Evolutionary conservation across 2,329 filamentous ascomycete genomes (phyloP).

Genomic region (Cryphonectria carpinicola): DNA sequence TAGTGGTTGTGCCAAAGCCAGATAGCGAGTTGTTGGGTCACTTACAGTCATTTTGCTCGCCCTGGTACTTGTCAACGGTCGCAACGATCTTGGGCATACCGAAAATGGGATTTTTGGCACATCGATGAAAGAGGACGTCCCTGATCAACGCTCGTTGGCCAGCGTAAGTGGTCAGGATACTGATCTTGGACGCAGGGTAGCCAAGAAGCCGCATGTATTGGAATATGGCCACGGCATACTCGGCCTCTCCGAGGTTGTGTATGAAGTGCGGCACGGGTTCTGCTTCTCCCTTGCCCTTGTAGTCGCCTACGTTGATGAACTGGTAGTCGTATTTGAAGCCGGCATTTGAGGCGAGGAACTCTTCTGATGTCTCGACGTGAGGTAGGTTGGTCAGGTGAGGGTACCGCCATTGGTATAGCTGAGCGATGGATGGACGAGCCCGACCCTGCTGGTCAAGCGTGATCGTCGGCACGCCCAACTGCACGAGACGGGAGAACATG

Average conservation of each 20-base stretch:
- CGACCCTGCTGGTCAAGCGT: slow-evolving; percentile 93
- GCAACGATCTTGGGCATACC: slow-evolving; percentile 87
- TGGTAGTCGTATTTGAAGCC: slow-evolving; percentile 95
- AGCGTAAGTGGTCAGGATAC: slow-evolving; percentile 90
- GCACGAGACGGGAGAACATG: slow-evolving; percentile 86
- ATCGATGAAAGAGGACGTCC: slow-evolving; percentile 84
- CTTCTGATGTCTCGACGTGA: slow-evolving; percentile 66
- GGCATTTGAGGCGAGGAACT: slow-evolving; percentile 83
- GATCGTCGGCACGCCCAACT: slow-evolving; percentile 89
- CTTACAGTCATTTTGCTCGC: slow-evolving; percentile 98
- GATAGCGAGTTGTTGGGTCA: slow-evolving; percentile 35
- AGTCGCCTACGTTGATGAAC: slow-evolving; percentile 93
- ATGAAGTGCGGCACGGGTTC: slow-evolving; percentile 94
- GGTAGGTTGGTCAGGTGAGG: slow-evolving; percentile 78
- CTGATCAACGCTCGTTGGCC: slow-evolving; percentile 87
- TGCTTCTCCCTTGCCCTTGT: slow-evolving; percentile 85
- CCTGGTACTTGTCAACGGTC: slow-evolving; percentile 98
- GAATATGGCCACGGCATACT: slow-evolving; percentile 93
- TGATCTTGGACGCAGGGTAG: slow-evolving; percentile 83
- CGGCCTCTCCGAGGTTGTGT: slow-evolving; percentile 94
- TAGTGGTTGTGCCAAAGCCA: slow-evolving; percentile 14
- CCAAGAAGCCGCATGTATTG: slow-evolving; percentile 97
- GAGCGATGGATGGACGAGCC: slow-evolving; percentile 82
- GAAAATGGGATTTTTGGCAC: slow-evolving; percentile 81
- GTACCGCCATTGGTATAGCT: slow-evolving; percentile 94